phyloP scores from a whole-genome alignment of 139 green algal genomes.

The Closterium sp. region DNA sequence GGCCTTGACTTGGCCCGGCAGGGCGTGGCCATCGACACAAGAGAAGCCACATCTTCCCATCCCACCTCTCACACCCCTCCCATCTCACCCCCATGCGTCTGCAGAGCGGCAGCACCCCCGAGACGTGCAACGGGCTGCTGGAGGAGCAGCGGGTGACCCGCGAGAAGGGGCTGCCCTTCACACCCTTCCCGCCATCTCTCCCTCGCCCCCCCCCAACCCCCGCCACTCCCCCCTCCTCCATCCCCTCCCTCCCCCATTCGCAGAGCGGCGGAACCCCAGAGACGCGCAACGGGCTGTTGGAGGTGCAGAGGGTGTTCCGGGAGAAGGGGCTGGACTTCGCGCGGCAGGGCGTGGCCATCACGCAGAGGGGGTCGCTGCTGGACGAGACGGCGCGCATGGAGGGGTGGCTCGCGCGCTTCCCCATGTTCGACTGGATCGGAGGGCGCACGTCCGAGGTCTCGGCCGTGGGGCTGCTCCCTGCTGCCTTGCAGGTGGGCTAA shows the following conservation, averaged over 20 bases:
- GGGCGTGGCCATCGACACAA: too few relatives aligned
- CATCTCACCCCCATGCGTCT: too few relatives aligned
- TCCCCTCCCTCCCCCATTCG: too few relatives aligned
- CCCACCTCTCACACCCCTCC: too few relatives aligned
- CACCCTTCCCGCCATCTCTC: too few relatives aligned
- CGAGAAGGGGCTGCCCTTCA: constrained; percentile 21
- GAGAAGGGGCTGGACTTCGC: constrained; percentile 30
- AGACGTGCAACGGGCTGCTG: constrained; percentile 31
- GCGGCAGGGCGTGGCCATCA: constrained; percentile 22
- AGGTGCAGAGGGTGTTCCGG: constrained; percentile 37
- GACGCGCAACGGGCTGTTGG: constrained; percentile 35
- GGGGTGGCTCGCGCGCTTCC: constrained; percentile 36
- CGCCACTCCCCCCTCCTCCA: too few relatives aligned
- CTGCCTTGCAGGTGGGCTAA: constrained; percentile 30
- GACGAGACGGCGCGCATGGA: constrained; percentile 31
- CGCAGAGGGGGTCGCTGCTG: constrained; percentile 23
- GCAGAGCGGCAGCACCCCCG: constrained; percentile 26
- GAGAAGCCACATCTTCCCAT: too few relatives aligned
- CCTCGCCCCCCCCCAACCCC: too few relatives aligned
- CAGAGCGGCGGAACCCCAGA: constrained; percentile 34
- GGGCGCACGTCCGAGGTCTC: constrained; percentile 33
- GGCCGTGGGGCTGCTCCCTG: constrained; percentile 25
- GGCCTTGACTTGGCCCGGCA: too few relatives aligned
- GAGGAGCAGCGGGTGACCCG: constrained; percentile 29
- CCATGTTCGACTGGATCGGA: constrained; percentile 43